Evolutionary conservation across 2,329 filamentous ascomycete genomes (phyloP), one percentile per base, ranked within the genome.

Genomic region (Xylariaceae sp.): DNA sequence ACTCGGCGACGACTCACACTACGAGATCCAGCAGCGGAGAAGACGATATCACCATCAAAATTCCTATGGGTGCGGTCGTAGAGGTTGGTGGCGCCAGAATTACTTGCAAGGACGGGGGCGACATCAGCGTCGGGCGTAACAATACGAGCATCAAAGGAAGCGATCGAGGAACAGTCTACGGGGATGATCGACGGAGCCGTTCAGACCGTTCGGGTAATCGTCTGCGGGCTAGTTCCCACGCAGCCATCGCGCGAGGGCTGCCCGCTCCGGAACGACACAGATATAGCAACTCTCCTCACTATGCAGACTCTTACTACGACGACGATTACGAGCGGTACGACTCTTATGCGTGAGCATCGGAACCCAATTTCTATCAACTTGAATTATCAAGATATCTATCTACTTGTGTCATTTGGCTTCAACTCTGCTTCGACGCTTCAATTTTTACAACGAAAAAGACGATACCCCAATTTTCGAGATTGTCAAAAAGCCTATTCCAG

Each of bases 21-120:
- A 85, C 81, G 4, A 71, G 77, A 32, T 80, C 77, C 14, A 76
- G 73, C 49, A 73, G 75, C 45, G 63, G 54, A 17, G 75, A 80
- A 47, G 80, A 84, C 35, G 80, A 83, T 53, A 71, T 83, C 49
- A 85, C 80, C 14, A 83, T 85, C 63, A 80, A 80, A 56, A 72
- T 85, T 42, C 77, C 74, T 19, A 79, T 78, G 11, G 71, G 71
- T 31, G 75, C 79, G n/a, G 71, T 76, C 18, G 74, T 85, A 48
- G 75, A 77, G 55, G 72, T 83, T 22, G 76, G 76, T 35, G 75
- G 76, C 27, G 72, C 80, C 10, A 77, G 82, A 62, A 82, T 85
- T 58, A 74, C 80, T 57, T 82, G 78, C 61, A 70, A 64, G 36
- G 77, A 82, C 44, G 81, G 80, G 35, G 80, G 80, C 18, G 80